Base-by-base conservation (phyloP, 495 filamentous ascomycete genomes). In the Gamarada debralockiae region DNA sequence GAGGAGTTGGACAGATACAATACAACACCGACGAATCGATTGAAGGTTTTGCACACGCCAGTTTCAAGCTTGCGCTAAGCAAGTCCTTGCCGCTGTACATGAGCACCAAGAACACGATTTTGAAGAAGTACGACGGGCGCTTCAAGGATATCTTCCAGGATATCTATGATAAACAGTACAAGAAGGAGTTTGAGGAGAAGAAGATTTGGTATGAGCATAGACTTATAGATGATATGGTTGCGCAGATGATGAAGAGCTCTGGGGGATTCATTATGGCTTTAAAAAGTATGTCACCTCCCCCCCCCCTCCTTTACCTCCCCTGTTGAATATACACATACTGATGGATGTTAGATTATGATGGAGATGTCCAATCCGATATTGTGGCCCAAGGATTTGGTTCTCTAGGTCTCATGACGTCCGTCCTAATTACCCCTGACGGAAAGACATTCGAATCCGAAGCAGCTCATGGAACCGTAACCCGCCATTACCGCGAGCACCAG, bases 91-190 rank as follows among this genome's bases (percentile, higher is more conserved):
- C 93, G 15, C 74, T 98, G 61, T 98, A 97, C 73, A 90, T 97
- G 91, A 93, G 87, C 80, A 98, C 93, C 68, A 98, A 98, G 84
- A 97, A 97, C 75, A 98, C 93, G 55, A 98, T 98, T 64, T 73
- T 98, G 59, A 98, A 98, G 85, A 89, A 89, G 69, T 98, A 98
- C 73, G 93, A 98, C 65, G 93, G 93, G 25, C 80, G 86, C 58
- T 98, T 98, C 81, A 97, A 96, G 84, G 93, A 98, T 60, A 93
- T 98, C 74, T 98, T 98, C 83, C 87, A 98, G 81, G 87, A 95
- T 64, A 81, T 97, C 57, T 98, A 89, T 72, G 89, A 97, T 59
- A 80, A 76, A 31, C 75, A 84, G 63, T 98, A 97, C 78, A 82
- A 86, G 76, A 79, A 80, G 65, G 80, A 86, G 43, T 97, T 97